Base-by-base conservation (phyloP, 1,139 yeast species). In the Taphrina wiesneri region DNA sequence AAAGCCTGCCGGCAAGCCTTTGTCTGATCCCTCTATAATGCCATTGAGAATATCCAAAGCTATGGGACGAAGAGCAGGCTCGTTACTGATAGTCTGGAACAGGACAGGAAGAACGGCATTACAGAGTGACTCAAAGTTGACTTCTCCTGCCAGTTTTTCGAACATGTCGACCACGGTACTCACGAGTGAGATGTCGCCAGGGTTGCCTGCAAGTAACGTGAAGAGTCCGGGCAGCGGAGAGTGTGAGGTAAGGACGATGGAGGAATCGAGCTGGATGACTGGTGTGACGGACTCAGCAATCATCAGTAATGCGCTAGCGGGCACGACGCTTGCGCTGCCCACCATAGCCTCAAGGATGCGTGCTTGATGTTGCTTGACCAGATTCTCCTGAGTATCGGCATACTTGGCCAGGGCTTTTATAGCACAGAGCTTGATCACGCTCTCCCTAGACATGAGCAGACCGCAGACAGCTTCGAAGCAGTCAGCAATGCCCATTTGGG, bases 101-200 rank as follows among this genome's bases (percentile, higher is more conserved):
- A 66, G 28, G n/a, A 52, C 54, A 9, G 68, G 68, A 47, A 66
- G 32, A 5, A 64, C 63, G 6, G 49, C 52, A 15, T 56, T 36
- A 45, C 67, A 62, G 3, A 66, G 19, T 15, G 53, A 36, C 17
- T 21, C 64, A 39, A 62, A 63, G 46, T 67, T 54, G 32, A 61
- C 63, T 21, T 36, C 41, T 11, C 59, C 43, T 3, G 67, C 69
- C 21, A 67, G 56, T n/a, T 62, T 43, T 47, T 67, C 69, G 34
- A 67, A 67, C n/a, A 61, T 56, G 43, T 67, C 69, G 34, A 56
- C 67, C 28, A 67, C 53, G 23, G 59, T 49, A 25, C 70, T 69
- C 32, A 53, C 63, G 11, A 67, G 49, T 30, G 63, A 67, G 2
- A 68, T 69, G 45, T 67, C 69, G n/a, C 67, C 67, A n/a, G 67